These are phyloP conservation scores for Hypoxylon sp. DNA, from an alignment of 2,329 filamentous ascomycete genomes.

Conservation along the genomic window DNA sequence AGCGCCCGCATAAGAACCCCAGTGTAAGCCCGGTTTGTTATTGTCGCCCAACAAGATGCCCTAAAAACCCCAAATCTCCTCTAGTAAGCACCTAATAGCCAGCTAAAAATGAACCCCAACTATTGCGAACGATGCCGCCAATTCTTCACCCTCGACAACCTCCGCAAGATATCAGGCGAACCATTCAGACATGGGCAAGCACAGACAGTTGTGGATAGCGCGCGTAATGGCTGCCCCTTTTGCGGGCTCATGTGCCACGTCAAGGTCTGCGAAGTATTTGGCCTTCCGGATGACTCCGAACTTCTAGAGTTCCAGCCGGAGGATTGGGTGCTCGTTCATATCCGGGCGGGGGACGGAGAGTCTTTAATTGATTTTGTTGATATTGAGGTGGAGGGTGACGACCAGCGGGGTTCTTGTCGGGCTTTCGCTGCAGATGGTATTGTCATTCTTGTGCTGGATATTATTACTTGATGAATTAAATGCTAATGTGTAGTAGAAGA, in stretches of 20 bases:
- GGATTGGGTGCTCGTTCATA: slow-evolving; percentile 1
- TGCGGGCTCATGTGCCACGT: slow-evolving; percentile 2
- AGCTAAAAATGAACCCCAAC: slow-evolving; percentile 6
- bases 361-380: slow-evolving; percentile 5
- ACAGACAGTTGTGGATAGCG: not conserved
- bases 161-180: not conserved
- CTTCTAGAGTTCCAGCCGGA: not conserved
- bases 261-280: not conserved
- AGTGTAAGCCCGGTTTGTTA: too few species aligned
- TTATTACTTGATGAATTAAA: not conserved
- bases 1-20: too few species aligned
- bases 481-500: not conserved
- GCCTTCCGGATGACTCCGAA: not conserved
- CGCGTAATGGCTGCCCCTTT: slow-evolving; percentile 5
- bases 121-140: slow-evolving; percentile 4
- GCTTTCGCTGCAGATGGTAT: slow-evolving; percentile 2
- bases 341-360: not conserved
- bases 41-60: too few species aligned
- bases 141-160: not conserved
- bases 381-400: not conserved
- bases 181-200: slow-evolving; percentile 3
- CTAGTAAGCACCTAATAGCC: too few species aligned
- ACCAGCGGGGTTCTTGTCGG: not conserved
- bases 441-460: not conserved
- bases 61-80: too few species aligned